These are phyloP conservation scores for Pythium guiyangense DNA, from an alignment of 352 stramenopile genomes.

Conservation along the genomic window DNA sequence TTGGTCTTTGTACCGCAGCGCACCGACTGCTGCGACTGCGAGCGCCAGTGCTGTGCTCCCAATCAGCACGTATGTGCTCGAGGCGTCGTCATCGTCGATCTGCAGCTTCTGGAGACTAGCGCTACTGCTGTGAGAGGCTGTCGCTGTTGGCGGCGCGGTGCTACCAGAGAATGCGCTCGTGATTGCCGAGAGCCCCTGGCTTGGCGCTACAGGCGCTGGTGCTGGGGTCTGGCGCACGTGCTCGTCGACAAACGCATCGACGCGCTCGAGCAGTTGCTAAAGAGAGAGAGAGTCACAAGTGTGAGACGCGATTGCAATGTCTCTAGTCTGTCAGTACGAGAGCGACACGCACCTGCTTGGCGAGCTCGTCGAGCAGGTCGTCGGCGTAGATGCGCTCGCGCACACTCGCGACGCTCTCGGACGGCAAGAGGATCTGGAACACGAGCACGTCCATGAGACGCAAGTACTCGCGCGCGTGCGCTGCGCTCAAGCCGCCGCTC, in stretches of 20 bases:
- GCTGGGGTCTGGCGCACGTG: background rate
- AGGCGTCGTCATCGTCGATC: slow-evolving; percentile 23
- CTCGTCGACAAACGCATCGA: slow-evolving; percentile 23
- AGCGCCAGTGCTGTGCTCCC: slow-evolving; percentile 45
- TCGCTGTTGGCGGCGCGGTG: background rate
- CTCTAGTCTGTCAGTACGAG: background rate
- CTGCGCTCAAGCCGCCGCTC: slow-evolving; percentile 3
- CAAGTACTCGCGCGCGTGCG: slow-evolving; percentile 19
- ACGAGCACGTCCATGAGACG: slow-evolving; percentile 32
- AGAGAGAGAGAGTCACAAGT: background rate
- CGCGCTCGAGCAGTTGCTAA: slow-evolving; percentile 26
- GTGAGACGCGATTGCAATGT: background rate
- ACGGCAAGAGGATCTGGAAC: slow-evolving; percentile 42
- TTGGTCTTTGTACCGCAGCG: slow-evolving; percentile 43
- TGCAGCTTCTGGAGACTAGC: background rate
- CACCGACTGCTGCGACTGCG: slow-evolving; percentile 35
- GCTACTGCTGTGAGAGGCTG: background rate
- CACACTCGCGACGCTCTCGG: slow-evolving; percentile 31
- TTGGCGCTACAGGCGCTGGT: too few species aligned
- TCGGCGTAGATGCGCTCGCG: slow-evolving; percentile 29
- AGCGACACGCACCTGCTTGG: slow-evolving; percentile 31
- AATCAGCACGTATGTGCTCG: slow-evolving; percentile 32
- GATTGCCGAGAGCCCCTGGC: background rate
- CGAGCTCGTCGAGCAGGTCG: slow-evolving; percentile 31
- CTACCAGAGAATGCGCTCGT: background rate